phyloP scores from a whole-genome alignment of 768 basidiomycete species.

The Gloeostereum incarnatum region DNA sequence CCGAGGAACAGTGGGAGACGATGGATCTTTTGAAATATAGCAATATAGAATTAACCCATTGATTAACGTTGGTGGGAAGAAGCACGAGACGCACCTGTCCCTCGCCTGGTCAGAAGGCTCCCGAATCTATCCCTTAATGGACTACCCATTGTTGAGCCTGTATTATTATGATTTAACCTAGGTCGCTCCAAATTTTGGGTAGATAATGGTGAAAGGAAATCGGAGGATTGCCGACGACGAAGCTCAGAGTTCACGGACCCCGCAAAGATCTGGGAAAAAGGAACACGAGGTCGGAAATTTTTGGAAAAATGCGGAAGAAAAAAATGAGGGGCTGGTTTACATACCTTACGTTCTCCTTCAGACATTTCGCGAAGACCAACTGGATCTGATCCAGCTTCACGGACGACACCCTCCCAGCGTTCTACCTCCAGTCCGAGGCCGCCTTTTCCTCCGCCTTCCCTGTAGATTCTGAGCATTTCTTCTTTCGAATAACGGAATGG shows the following conservation, averaged over 20 bases:
- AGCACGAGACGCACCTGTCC: constrained; percentile 44
- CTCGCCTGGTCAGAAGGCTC: constrained; percentile 49
- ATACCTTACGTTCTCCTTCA: constrained; percentile 84
- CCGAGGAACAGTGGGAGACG: constrained; percentile 43
- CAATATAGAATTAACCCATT: constrained; percentile 11
- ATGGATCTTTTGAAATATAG: constrained; percentile 38
- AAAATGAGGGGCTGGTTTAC: constrained; percentile 13
- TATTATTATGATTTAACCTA: constrained; percentile 40
- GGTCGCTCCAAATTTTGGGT: constrained; percentile 48
- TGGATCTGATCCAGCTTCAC: constrained; percentile 66
- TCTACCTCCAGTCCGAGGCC: constrained; percentile 81
- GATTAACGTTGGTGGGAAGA: too few species aligned
- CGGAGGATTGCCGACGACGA: constrained; percentile 76
- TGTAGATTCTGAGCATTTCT: constrained; percentile 76
- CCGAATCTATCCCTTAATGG: constrained; percentile 65
- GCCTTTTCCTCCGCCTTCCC: constrained; percentile 64
- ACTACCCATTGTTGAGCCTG: constrained; percentile 33
- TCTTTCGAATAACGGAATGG: constrained; percentile 88
- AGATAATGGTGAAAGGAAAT: constrained; percentile 54
- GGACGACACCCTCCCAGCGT: constrained; percentile 83
- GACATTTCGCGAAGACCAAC: constrained; percentile 69
- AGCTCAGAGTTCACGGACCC: constrained; percentile 81
- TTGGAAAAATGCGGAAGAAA: constrained; percentile 9
- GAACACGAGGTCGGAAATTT: constrained; percentile 10
- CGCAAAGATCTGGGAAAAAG: constrained; percentile 56